Evolutionary conservation across 2,329 filamentous ascomycete genomes (phyloP).

Genomic region (Alternaria gansuensis): DNA sequence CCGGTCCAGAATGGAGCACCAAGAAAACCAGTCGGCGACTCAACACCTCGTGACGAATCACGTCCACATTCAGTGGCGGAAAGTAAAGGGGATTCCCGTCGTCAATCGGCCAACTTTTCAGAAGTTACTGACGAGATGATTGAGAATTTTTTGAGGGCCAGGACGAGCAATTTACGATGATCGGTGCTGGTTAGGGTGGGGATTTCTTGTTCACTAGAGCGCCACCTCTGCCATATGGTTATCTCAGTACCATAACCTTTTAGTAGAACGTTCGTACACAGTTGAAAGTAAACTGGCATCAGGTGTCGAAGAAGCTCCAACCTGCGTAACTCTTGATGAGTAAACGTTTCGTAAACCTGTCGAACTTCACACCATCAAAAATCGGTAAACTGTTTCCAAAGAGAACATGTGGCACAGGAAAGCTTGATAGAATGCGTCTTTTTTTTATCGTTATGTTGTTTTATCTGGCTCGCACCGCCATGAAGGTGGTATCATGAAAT

Average conservation of each 20-base stretch:
- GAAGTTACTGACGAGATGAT: slow-evolving; percentile 31
- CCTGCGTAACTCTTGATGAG: neutral
- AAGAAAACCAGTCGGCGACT: slow-evolving; percentile 5
- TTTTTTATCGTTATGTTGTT: neutral
- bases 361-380: neutral
- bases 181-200: neutral
- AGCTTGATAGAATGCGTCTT: neutral
- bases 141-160: slow-evolving; percentile 34
- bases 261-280: neutral
- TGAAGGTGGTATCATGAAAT: slow-evolving; percentile 19
- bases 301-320: neutral
- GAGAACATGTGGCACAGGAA: neutral
- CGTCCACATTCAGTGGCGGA: slow-evolving; percentile 1
- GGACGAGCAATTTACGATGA: slow-evolving; percentile 25
- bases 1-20: slow-evolving; percentile 2
- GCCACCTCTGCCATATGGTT: neutral
- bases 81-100: neutral
- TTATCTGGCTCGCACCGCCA: slow-evolving; percentile 3
- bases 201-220: neutral
- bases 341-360: neutral
- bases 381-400: neutral
- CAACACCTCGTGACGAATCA: neutral
- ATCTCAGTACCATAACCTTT: neutral
- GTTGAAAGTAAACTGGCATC: neutral
- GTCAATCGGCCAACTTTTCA: neutral